Evolutionary conservation across 2,329 filamentous ascomycete species (phyloP), one percentile per base, ranked within the genome.

Genomic region (Aspergillus terreus): DNA sequence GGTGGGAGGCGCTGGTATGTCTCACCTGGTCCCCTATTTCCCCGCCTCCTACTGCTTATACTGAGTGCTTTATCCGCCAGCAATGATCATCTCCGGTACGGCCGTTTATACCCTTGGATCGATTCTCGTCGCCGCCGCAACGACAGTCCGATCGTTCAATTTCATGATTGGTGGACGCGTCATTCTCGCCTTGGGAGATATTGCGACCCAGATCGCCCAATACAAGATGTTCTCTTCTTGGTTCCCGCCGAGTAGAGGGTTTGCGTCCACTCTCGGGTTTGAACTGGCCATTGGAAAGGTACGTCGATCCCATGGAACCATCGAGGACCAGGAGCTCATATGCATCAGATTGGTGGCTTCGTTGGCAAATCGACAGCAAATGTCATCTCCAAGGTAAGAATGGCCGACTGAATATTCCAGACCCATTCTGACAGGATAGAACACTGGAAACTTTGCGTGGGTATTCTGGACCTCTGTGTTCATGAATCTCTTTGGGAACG

Each of bases 191-290:
- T 65, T 85, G 0, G 82, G 82, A n/a, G 82, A 85, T 54, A 82
- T 84, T 17, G 80, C 82, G 0, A 85, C 83, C 0, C 82, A 85
- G 57, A 75, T 84, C 27, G 83, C 83, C 0, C 82, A 85, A 61
- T 85, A 85, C 63, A 83, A 84, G 54, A 78, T 85, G 54, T 85
- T 85, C 58, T 83, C 80, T 0, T 82, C 80, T 0, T 85, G 82
- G 82, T 85, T 85, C 54, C 74, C 82, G 0, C 83, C 82, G 0
- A 81, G 75, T 6, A 77, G 81, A 50, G 82, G 82, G 1, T 85
- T 85, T 59, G 83, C 82, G 0, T 82, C 81, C 0, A 85, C 82
- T 0, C 71, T 85, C 0, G 82, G 77, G 0, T 78, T 85, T 4
- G 82, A 85, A 61, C 71, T 85, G 0, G 81, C 76, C 0, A 76